These are phyloP conservation scores for Penicillium sp. DNA, from an alignment of 2,329 filamentous ascomycete genomes.

Conservation along the genomic window DNA sequence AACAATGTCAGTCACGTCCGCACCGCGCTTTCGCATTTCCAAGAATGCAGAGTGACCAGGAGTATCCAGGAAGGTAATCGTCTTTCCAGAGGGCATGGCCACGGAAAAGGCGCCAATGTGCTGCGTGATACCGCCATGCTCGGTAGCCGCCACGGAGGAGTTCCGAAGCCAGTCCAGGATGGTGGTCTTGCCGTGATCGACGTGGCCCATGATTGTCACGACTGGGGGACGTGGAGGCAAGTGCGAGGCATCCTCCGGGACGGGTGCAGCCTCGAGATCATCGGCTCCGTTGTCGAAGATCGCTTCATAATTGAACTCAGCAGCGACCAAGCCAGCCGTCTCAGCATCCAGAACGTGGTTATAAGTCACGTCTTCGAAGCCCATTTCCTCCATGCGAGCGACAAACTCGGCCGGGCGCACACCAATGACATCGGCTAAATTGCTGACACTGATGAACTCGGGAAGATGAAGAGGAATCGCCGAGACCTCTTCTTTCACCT, in stretches of 20 bases:
- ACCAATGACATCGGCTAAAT: constrained; percentile 69
- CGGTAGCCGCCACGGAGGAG: constrained; percentile 80
- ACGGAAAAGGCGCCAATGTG: constrained; percentile 98
- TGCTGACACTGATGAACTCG: constrained; percentile 83
- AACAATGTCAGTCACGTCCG: constrained; percentile 94
- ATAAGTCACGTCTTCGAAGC: constrained; percentile 76
- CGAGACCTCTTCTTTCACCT: constrained; percentile 36
- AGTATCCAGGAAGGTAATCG: constrained; percentile 94
- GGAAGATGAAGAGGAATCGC: constrained; percentile 67
- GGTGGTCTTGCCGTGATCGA: constrained; percentile 97
- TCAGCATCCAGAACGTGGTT: constrained; percentile 88
- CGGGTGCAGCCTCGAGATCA: constrained; percentile 67
- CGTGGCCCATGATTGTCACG: constrained; percentile 98
- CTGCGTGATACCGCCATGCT: constrained; percentile 96
- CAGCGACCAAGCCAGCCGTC: constrained; percentile 80
- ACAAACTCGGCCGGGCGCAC: constrained; percentile 68
- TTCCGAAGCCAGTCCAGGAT: constrained; percentile 90
- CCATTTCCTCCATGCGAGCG: constrained; percentile 69
- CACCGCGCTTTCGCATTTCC: constrained; percentile 90
- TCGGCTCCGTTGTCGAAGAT: constrained; percentile 60
- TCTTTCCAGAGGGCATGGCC: constrained; percentile 73
- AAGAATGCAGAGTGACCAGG: constrained; percentile 94
- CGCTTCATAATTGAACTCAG: constrained; percentile 89
- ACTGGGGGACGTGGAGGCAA: constrained; percentile 79
- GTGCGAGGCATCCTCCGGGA: constrained; percentile 59